A percentile compares a stretch with the other conserved stretches of the same genome.
Evolutionary conservation across 2,329 filamentous ascomycete genomes (phyloP).

Genomic region (Aspergillus texensis): DNA sequence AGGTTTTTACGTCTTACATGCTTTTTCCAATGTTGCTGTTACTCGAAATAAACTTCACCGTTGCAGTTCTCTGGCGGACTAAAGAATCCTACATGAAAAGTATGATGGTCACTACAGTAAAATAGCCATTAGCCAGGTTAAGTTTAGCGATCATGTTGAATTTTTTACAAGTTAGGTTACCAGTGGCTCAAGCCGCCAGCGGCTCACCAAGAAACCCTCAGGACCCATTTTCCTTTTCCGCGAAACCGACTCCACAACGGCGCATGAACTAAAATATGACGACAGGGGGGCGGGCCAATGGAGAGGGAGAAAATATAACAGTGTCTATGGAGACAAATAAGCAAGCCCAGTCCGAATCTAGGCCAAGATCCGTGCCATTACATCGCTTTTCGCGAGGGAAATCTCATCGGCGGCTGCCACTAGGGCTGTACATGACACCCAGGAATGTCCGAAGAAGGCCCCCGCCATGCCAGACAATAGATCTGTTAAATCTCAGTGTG

Average conservation of each 20-base stretch:
- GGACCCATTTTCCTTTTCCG: slow-evolving; percentile 1
- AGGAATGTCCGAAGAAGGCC: background rate
- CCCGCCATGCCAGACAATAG: background rate
- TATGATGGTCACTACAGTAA: background rate
- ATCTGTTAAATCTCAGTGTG: background rate
- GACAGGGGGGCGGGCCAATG: background rate
- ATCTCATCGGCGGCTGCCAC: background rate
- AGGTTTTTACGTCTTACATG: background rate
- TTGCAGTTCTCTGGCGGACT: background rate
- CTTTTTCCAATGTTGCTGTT: background rate
- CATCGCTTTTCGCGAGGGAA: background rate
- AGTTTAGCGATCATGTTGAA: no score
- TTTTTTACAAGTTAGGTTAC: no score
- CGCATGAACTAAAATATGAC: background rate
- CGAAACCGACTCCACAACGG: background rate
- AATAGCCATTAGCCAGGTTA: background rate
- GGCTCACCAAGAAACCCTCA: background rate
- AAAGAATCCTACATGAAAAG: background rate
- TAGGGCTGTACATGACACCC: background rate
- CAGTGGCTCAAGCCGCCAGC: background rate
- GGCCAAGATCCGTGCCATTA: background rate
- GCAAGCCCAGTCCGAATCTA: background rate
- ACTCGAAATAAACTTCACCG: background rate
- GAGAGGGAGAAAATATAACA: background rate
- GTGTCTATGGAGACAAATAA: background rate